Evolutionary conservation across 495 filamentous ascomycete species (phyloP).

Genomic region (Sordaria brevicollis): DNA sequence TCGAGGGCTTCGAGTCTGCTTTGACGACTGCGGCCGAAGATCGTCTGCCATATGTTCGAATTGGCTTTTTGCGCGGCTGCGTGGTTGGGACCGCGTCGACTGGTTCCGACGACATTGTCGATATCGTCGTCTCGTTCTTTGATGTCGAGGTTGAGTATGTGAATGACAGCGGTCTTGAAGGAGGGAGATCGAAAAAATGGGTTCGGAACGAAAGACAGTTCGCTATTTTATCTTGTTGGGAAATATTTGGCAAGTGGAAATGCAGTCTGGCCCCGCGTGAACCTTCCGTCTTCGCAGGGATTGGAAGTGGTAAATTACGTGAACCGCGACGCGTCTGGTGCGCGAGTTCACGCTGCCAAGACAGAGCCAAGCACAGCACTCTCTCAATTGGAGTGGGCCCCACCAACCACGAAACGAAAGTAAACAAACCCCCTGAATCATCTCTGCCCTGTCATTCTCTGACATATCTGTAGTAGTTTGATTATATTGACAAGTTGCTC

Average conservation of each 20-base stretch:
- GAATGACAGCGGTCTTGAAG: too few species aligned
- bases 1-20: neutral
- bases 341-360: neutral
- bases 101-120: neutral
- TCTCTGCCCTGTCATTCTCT: neutral
- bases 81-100: neutral
- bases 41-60: slow-evolving; percentile 36
- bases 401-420: neutral
- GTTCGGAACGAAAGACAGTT: too few species aligned
- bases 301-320: neutral
- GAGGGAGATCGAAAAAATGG: too few species aligned
- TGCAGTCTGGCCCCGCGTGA: neutral
- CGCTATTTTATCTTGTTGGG: too few species aligned
- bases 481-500: neutral
- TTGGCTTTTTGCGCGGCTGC: slow-evolving; percentile 19
- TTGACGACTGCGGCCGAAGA: slow-evolving; percentile 3
- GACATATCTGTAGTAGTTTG: neutral
- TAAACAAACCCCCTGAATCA: neutral
- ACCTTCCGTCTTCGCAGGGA: neutral
- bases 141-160: too few species aligned
- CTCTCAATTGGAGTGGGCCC: neutral
- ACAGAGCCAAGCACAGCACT: neutral
- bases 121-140: neutral
- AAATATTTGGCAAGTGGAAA: too few species aligned
- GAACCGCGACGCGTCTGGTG: neutral